Percentiles rank a stretch among this genome's conserved stretches.
These are phyloP conservation scores for Glycine soja DNA, from an alignment of 306 rosid species.

Conservation along the genomic window DNA sequence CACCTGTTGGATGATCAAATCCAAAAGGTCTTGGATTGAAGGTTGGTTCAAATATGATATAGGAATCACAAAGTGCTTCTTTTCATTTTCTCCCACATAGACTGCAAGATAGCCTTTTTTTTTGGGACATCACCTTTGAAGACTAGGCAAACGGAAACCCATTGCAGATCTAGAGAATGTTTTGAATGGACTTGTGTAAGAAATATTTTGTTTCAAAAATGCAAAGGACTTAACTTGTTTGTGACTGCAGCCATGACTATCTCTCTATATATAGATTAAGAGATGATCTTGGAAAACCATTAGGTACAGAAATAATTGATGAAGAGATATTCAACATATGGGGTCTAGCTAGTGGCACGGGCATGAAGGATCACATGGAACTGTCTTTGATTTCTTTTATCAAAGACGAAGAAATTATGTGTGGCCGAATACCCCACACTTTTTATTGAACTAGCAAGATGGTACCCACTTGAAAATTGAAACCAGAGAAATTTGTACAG, in stretches of 20 bases:
- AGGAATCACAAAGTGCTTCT: constrained; percentile 51
- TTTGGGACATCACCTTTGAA: constrained; percentile 50
- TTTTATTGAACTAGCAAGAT: not conserved
- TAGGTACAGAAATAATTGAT: constrained; percentile 6
- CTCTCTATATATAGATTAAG: not conserved
- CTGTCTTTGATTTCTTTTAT: constrained; percentile 3
- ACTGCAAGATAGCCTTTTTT: constrained; percentile 50
- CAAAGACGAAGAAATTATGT: not conserved
- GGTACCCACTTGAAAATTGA: not conserved
- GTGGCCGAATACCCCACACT: constrained; percentile 8
- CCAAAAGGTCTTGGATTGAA: not conserved
- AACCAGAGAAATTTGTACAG: not conserved
- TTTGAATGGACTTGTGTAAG: not conserved
- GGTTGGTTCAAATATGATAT: constrained; percentile 48
- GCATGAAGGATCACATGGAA: constrained; percentile 7
- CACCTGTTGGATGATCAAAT: no score
- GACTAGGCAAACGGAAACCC: constrained; percentile 44
- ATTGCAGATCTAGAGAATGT: constrained; percentile 12
- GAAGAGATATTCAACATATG: not conserved
- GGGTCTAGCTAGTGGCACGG: constrained; percentile 6
- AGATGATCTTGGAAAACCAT: constrained; percentile 7
- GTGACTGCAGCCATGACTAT: constrained; percentile 10
- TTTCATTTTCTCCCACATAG: constrained; percentile 53
- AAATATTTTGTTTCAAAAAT: constrained; percentile 14
- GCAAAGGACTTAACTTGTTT: constrained; percentile 17